Base-by-base conservation (phyloP, 257 asterid genomes). In the Lantana camara region DNA sequence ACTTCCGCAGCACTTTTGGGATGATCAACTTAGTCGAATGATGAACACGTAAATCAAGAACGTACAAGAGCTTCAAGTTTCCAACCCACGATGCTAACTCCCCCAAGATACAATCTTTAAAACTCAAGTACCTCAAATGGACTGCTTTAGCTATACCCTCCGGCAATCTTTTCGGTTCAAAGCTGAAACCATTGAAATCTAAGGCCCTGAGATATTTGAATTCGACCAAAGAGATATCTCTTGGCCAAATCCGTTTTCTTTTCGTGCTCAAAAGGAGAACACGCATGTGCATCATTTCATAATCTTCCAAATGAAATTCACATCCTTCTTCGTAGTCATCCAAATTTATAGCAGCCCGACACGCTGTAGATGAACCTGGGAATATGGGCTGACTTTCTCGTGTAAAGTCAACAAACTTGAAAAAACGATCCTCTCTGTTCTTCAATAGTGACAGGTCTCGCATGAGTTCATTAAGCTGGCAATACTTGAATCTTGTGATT, bases 21-120 rank as follows among this genome's bases (percentile, higher is more conserved):
- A 64, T 56, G 34, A 14, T 57, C 30, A 71, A 11, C 5, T 6
- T 8, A 7, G 3, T 9, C n/a, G 17, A 24, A 8, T 9, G 0
- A 5, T 17, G n/a, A 27, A 64, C 71, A 38, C 71, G 53, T n/a
- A 72, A 44, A 66, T 72, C 77, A 50, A 72, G 77, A 11, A 38
- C 35, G 3, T 17, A 14, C 52, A 72, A 60, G 22, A 13, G 8
- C 12, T 12, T 9, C 64, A 72, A 72, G 8, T 42, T 46, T 14
- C 59, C 44, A 16, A 61, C 16, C 2, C 30, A 45, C 16, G 67
- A 27, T 44, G 67, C 56, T 34, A 61, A 42, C 19, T 15, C 4
- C 15, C 0, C 3, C 30, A 61, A 50, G 27, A 4, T 15, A 61
- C 57, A 61, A 44, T 16, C 57, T 16, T 9, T 46, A 13, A 61